Evolutionary conservation across 176 grass and related monocot species (phyloP), one percentile per base, ranked within the genome.

Genomic region (Carex parvula): DNA sequence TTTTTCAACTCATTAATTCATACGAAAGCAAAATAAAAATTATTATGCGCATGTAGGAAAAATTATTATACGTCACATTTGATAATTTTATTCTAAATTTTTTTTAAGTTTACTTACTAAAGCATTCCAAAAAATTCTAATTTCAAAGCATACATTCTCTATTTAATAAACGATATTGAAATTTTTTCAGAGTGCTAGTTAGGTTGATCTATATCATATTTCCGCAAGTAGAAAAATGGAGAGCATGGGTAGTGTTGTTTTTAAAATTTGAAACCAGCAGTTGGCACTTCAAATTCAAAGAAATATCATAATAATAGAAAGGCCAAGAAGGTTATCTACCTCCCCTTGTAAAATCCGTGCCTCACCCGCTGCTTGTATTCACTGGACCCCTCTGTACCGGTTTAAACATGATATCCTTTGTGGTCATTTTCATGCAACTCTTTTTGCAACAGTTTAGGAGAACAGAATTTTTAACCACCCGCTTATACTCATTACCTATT

Each of bases 261-360:
- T 22, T 46, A 15, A 75, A 75, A 26, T 75, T 53, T 75, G 20
- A 54, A 62, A 75, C 64, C 64, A 68, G 64, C 12, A 66, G 57
- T 8, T 62, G n/a, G 60, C 21, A 62, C 8, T 62, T 60, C 17
- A 60, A 60, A 59, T 5, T 18, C 5, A 18, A 60, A 18, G n/a
- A 29, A 35, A 29, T 21, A 69, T 7, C 33, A 30, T 48, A 32
- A 14, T 9, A 44, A 74, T 21, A 60, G 18, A 74, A 74, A 74
- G 5, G 69, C 16, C 8, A 22, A 74, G 70, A 50, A 74, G 13
- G 70, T 32, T 74, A 74, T 44, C 39, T 74, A 74, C 22, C 32
- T 79, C 60, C 53, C 35, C 54, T 61, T 20, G 55, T 41, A 61
- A 80, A 41, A 80, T 10, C 78, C 71, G 78, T 80, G 78, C 78